A percentile compares a stretch with the other conserved stretches of the same genome.
These are phyloP conservation scores for Fraxinus velutina DNA, from an alignment of 305 asterid species.

Conservation along the genomic window DNA sequence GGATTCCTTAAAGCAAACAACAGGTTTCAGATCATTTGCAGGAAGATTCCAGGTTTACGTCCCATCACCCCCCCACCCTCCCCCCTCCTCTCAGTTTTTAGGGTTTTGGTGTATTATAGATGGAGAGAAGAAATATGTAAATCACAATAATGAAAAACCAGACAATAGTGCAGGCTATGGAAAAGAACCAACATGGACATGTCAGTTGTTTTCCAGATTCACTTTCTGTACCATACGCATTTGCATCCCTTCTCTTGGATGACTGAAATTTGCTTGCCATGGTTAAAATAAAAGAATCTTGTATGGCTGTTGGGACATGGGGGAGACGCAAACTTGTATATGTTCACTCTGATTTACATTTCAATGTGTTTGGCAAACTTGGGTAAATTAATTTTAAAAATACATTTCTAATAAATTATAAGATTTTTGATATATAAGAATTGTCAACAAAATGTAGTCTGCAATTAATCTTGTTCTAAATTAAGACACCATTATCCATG, in stretches of 20 bases:
- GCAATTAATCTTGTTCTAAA: not conserved
- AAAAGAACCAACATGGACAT: slow-evolving; percentile 51
- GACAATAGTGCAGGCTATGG: slow-evolving; percentile 29
- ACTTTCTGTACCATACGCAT: slow-evolving; percentile 15
- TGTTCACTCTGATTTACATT: too few relatives aligned
- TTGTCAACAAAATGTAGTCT: too few relatives aligned
- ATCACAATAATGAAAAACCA: slow-evolving; percentile 28
- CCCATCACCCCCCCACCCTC: not conserved
- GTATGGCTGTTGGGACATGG: slow-evolving; percentile 54
- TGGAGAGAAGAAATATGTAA: not conserved
- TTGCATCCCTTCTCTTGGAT: slow-evolving; percentile 7
- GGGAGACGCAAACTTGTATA: slow-evolving; percentile 32
- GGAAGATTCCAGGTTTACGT: not conserved
- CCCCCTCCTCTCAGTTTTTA: not conserved
- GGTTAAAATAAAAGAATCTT: slow-evolving; percentile 9
- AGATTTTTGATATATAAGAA: too few relatives aligned
- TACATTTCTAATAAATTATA: too few relatives aligned
- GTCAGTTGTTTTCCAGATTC: slow-evolving; percentile 62
- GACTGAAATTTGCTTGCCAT: not conserved
- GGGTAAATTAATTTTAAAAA: too few relatives aligned
- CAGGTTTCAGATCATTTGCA: not conserved
- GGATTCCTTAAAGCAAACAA: slow-evolving; percentile 1
- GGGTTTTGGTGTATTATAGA: slow-evolving; percentile 4
- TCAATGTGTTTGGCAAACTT: too few relatives aligned
- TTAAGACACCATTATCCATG: slow-evolving; percentile 27